A percentile compares a stretch with the other conserved stretches of the same genome.
Evolutionary conservation across 306 rosid species (phyloP).

Genomic region (Lotus japonicus): DNA sequence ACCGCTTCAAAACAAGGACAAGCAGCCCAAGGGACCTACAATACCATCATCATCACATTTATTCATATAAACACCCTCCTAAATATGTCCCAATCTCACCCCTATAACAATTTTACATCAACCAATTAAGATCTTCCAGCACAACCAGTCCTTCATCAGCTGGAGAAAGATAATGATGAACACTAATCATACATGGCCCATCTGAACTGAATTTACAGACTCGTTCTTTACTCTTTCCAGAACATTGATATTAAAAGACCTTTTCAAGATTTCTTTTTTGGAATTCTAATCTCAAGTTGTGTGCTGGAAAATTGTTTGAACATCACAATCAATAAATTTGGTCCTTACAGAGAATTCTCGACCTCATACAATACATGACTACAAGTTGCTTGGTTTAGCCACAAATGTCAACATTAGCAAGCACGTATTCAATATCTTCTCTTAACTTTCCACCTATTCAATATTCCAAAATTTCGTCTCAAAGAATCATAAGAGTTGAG

Average conservation of each 20-base stretch:
- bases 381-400: neutral
- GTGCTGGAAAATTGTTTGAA: neutral
- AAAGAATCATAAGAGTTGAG: constrained; percentile 9
- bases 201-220: neutral
- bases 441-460: neutral
- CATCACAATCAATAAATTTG: neutral
- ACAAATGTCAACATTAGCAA: neutral
- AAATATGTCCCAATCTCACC: neutral
- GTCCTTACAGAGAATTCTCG: constrained; percentile 1
- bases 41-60: neutral
- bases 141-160: neutral
- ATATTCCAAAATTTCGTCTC: constrained; percentile 4
- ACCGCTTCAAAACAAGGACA: constrained; percentile 35
- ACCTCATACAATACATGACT: too few relatives aligned
- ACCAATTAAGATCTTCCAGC: neutral
- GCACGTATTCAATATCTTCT: neutral
- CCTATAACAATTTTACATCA: neutral
- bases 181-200: neutral
- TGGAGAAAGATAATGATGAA: neutral
- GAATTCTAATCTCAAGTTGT: neutral
- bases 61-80: constrained; percentile 3
- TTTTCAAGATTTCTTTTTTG: neutral
- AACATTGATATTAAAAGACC: neutral
- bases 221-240: neutral
- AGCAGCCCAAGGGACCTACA: constrained; percentile 23